Evolutionary conservation across 148 eudicot species (phyloP).

Genomic region (Simmondsia chinensis): DNA sequence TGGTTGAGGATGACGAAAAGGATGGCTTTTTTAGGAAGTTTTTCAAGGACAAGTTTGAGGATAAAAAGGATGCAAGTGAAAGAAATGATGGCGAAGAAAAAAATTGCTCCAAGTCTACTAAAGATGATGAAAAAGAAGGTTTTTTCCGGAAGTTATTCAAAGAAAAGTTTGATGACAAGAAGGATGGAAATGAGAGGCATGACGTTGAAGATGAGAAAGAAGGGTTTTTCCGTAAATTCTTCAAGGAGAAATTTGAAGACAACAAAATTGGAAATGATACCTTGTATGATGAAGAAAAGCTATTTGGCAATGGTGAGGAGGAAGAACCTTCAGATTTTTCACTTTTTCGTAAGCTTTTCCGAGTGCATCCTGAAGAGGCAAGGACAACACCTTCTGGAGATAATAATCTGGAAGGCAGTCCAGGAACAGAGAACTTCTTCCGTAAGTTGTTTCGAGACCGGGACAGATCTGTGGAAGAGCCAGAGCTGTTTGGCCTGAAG

Average conservation of each 20-base stretch:
- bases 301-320: constrained; percentile 55
- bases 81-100: constrained; percentile 41
- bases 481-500: constrained; percentile 70
- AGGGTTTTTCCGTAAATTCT: constrained; percentile 79
- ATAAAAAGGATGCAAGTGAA: constrained; percentile 61
- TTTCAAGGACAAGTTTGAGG: constrained; percentile 83
- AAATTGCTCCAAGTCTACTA: constrained; percentile 22
- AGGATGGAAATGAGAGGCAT: constrained; percentile 31
- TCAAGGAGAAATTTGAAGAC: constrained; percentile 82
- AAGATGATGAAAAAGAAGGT: constrained; percentile 36
- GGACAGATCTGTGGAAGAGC: constrained; percentile 86
- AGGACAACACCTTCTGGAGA: constrained; percentile 33
- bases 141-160: constrained; percentile 34
- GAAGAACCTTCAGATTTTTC: constrained; percentile 78
- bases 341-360: constrained; percentile 68
- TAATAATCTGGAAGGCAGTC: constrained; percentile 76
- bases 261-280: constrained; percentile 46
- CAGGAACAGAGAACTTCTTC: constrained; percentile 91
- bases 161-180: constrained; percentile 34
- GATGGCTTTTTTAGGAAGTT: constrained; percentile 53
- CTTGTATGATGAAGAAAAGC: constrained; percentile 50
- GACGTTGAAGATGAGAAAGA: constrained; percentile 69
- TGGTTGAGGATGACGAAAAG: constrained; percentile 36
- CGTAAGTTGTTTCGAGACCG: constrained; percentile 92
- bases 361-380: constrained; percentile 78